Base-by-base conservation (phyloP, 2,329 filamentous ascomycete species). In the Dothideomycetes sp. region DNA sequence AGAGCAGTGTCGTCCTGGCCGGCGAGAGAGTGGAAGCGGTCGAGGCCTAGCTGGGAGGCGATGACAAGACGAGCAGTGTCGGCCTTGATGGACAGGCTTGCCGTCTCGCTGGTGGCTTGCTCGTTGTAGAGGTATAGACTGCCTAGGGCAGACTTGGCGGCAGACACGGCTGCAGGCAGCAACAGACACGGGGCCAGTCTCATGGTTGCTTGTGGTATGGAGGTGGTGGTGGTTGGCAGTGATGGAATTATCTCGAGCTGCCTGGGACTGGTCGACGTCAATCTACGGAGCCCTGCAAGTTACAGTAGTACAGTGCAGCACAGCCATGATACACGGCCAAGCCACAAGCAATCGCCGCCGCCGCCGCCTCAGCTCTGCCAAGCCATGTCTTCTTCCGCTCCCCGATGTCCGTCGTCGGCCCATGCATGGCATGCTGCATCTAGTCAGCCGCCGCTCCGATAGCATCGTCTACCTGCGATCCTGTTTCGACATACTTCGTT, bases 11-110 rank as follows among this genome's bases (percentile, higher is more conserved):
- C 58, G 34, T 59, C 58, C 19, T 57, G 49, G 44, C 63, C 49
- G 43, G 63, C 57, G 33, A 68, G 53, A 17, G 57, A 53, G 48
- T 73, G 68, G 55, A 64, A 72, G 40, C 64, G 60, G 39, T 69
- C 66, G 23, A 73, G 57, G 13, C 68, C 69, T 18, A 71, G 61
- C 50, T 68, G 58, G 53, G 70, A 65, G 35, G 70, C 69, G 45
- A 73, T 52, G 34, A 73, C 63, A 43, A 73, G 54, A 53, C 69
- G 61, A 49, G 70, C 67, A 27, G 64, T 63, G 41, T 64, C 59
- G 12, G 41, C 35, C 28, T 40, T 33, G 45, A 73, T 51, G 35
- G 72, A 64, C 40, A 71, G 53, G 52, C 69, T 60, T 48, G 70
- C 67, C 24, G 63, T 62, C 38, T 64, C 59, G 12, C 24, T 25